phyloP scores from a whole-genome alignment of 306 rosid species.

The Gynostemma pentaphyllum region DNA sequence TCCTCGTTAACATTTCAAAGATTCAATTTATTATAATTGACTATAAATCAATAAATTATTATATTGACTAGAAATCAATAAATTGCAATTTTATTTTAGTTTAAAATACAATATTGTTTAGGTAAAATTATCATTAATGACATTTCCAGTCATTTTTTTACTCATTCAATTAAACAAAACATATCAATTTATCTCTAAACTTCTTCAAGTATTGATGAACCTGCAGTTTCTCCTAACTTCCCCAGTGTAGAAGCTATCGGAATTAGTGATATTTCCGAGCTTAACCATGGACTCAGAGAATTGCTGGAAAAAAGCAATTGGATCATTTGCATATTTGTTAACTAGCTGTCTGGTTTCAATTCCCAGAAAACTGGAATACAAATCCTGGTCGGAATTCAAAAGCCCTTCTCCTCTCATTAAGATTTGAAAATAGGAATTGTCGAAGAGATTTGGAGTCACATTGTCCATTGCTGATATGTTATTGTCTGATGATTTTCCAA shows the following conservation, averaged over 20 bases:
- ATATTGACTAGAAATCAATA: neutral
- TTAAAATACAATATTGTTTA: too few relatives aligned
- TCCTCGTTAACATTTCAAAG: neutral
- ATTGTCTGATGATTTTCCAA: constrained; percentile 28
- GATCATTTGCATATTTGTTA: constrained; percentile 51
- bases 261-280: constrained; percentile 61
- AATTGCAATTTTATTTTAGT: too few relatives aligned
- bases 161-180: too few relatives aligned
- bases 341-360: constrained; percentile 55
- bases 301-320: constrained; percentile 69
- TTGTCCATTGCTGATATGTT: constrained; percentile 69
- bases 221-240: constrained; percentile 83
- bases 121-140: neutral
- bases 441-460: constrained; percentile 68
- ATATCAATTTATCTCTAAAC: too few relatives aligned
- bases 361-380: constrained; percentile 62
- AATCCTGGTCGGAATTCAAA: constrained; percentile 64
- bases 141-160: too few relatives aligned
- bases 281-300: constrained; percentile 84
- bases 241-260: constrained; percentile 48
- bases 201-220: constrained; percentile 73
- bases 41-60: neutral
- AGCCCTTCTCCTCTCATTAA: constrained; percentile 63
- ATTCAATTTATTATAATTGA: neutral
- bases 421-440: constrained; percentile 65